A percentile compares a stretch with the other conserved stretches of the same genome.
Evolutionary conservation across 345 rosid genomes (phyloP).

Genomic region (Brassica incana): DNA sequence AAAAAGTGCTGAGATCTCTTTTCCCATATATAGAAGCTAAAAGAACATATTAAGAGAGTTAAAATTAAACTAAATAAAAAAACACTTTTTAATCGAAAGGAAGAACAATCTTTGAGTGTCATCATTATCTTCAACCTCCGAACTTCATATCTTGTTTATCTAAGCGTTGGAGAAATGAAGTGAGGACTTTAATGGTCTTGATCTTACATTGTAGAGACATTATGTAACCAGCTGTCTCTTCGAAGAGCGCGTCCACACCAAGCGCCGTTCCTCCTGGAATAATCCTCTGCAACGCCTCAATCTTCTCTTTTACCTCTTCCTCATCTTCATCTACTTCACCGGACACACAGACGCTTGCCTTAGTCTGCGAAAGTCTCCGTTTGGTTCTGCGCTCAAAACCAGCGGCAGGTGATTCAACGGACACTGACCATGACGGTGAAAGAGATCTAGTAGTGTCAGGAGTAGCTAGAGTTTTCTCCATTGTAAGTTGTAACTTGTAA

Average conservation of each 20-base stretch:
- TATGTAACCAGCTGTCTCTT: slow-evolving; percentile 74
- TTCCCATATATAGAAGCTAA: slow-evolving; percentile 21
- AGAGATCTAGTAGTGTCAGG: slow-evolving; percentile 16
- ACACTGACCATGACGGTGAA: slow-evolving; percentile 11
- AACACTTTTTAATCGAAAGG: not conserved
- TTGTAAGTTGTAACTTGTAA: not conserved
- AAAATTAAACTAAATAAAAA: not conserved
- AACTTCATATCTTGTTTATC: slow-evolving; percentile 54
- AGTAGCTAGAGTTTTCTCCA: slow-evolving; percentile 42
- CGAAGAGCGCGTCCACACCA: slow-evolving; percentile 58
- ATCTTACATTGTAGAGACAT: slow-evolving; percentile 60
- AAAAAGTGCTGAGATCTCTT: slow-evolving; percentile 31
- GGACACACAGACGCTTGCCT: not conserved
- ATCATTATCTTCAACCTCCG: slow-evolving; percentile 47
- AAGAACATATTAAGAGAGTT: not conserved
- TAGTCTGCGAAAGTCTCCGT: slow-evolving; percentile 30
- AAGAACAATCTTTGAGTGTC: slow-evolving; percentile 20
- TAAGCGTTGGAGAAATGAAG: slow-evolving; percentile 50
- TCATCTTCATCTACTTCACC: slow-evolving; percentile 23
- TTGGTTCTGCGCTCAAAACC: slow-evolving; percentile 38
- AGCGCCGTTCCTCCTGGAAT: slow-evolving; percentile 71
- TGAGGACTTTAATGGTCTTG: slow-evolving; percentile 57
- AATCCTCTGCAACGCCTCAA: slow-evolving; percentile 66
- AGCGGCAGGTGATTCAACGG: slow-evolving; percentile 24
- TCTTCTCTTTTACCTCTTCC: slow-evolving; percentile 49